Evolutionary conservation across 2,329 filamentous ascomycete genomes (phyloP).

Genomic region (Tolypocladium ovalisporum): DNA sequence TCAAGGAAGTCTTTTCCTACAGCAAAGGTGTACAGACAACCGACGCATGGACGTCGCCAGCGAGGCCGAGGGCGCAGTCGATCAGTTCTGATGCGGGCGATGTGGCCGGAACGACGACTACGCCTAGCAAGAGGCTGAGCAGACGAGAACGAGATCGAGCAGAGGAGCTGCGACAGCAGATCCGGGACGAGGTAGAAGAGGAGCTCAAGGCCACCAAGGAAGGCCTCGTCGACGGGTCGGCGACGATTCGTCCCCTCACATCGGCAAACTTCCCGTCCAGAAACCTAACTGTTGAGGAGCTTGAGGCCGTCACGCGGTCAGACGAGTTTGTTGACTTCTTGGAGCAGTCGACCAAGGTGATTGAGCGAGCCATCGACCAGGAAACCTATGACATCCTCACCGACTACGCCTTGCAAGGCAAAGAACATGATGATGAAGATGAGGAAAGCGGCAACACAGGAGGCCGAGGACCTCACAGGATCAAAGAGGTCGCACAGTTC

Average conservation of each 20-base stretch:
- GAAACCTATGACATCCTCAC: slow-evolving; percentile 87
- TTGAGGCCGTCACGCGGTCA: slow-evolving; percentile 81
- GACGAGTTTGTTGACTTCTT: slow-evolving; percentile 93
- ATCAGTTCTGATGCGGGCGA: slow-evolving; percentile 51
- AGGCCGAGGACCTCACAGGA: slow-evolving; percentile 60
- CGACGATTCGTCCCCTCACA: slow-evolving; percentile 10
- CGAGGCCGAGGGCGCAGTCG: slow-evolving; percentile 31
- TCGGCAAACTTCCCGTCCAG: slow-evolving; percentile 62
- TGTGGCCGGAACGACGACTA: slow-evolving; percentile 39
- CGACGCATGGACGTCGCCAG: slow-evolving; percentile 55
- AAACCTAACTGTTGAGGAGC: slow-evolving; percentile 71
- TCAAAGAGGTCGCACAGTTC: slow-evolving; percentile 86
- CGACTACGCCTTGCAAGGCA: slow-evolving; percentile 78
- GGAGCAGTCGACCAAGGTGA: slow-evolving; percentile 90
- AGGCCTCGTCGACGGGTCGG: slow-evolving; percentile 35
- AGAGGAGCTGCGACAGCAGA: slow-evolving; percentile 76
- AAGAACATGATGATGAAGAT: slow-evolving; percentile 70
- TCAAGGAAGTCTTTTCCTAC: slow-evolving; percentile 85
- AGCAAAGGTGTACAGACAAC: slow-evolving; percentile 93
- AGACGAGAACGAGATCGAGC: slow-evolving; percentile 72
- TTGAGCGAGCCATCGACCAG: slow-evolving; percentile 88
- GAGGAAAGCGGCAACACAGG: slow-evolving; percentile 61
- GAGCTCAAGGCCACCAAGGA: slow-evolving; percentile 69
- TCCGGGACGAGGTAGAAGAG: slow-evolving; percentile 85
- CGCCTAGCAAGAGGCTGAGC: slow-evolving; percentile 64